phyloP scores from a whole-genome alignment of 2,329 filamentous ascomycete species.

The Pseudohalonectria lignicola region DNA sequence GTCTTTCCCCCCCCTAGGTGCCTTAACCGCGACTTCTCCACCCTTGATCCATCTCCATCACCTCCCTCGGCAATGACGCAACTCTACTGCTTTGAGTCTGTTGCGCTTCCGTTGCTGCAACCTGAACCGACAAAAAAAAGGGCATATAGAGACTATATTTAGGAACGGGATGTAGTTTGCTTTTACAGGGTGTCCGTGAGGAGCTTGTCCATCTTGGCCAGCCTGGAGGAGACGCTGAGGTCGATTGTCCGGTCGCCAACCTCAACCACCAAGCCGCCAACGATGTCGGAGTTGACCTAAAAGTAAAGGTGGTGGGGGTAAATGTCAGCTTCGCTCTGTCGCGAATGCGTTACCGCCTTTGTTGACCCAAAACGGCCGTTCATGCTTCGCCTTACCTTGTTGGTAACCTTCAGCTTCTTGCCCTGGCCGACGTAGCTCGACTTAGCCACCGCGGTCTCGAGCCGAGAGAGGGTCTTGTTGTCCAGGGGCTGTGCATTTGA shows the following conservation, averaged over 20 bases:
- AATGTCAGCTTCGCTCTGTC: no score
- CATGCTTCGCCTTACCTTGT: slow-evolving; percentile 58
- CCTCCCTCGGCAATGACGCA: no score
- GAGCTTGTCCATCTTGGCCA: slow-evolving; percentile 99
- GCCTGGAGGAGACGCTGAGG: slow-evolving; percentile 86
- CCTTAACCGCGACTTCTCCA: no score
- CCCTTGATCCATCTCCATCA: no score
- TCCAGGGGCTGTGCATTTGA: slow-evolving; percentile 58
- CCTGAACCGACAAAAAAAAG: no score
- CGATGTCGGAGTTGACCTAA: slow-evolving; percentile 92
- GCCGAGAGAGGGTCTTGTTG: slow-evolving; percentile 69
- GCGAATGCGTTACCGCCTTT: background rate
- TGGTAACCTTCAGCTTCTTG: slow-evolving; percentile 95
- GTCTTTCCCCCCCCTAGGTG: no score
- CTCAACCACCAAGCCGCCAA: slow-evolving; percentile 90
- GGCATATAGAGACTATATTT: no score
- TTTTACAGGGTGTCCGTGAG: slow-evolving; percentile 92
- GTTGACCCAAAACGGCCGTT: background rate
- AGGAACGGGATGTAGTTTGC: no score
- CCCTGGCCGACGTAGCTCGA: slow-evolving; percentile 78
- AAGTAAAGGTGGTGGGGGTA: no score
- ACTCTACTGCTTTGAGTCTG: no score
- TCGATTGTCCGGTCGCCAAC: slow-evolving; percentile 97
- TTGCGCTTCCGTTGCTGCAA: no score
- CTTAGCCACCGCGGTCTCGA: slow-evolving; percentile 83